phyloP scores from a whole-genome alignment of 441 rosid genomes.

The Erodium texanum region DNA sequence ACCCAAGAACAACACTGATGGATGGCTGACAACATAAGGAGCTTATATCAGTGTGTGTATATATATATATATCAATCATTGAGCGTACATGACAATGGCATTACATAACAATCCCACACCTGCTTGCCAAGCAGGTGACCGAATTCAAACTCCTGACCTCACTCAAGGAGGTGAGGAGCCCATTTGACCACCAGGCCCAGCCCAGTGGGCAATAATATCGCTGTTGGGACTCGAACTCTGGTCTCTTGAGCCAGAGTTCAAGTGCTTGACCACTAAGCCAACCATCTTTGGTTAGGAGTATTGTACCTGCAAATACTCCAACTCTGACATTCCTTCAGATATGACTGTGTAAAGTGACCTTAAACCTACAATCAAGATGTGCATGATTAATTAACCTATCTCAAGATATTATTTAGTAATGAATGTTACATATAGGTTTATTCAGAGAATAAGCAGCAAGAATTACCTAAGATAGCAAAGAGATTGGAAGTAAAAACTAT shows the following conservation, averaged over 20 bases:
- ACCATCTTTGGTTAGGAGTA: too few species aligned
- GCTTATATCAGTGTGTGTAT: constrained; percentile 6
- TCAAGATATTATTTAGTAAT: too few species aligned
- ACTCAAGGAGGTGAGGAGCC: too few species aligned
- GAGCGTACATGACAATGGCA: background rate
- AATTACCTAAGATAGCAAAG: constrained; percentile 74
- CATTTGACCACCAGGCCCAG: too few species aligned
- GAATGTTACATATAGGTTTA: background rate
- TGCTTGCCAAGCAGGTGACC: too few species aligned
- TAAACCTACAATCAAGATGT: constrained; percentile 30
- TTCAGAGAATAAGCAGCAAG: constrained; percentile 10
- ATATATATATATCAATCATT: background rate
- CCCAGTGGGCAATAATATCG: too few species aligned
- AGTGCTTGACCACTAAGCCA: too few species aligned
- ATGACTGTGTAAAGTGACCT: constrained; percentile 82
- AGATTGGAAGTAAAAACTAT: constrained; percentile 79
- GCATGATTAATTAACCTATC: too few species aligned
- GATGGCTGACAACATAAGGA: constrained; percentile 49
- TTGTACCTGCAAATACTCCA: constrained; percentile 83
- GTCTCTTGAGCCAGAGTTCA: too few species aligned
- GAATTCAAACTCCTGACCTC: too few species aligned
- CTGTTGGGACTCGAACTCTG: too few species aligned
- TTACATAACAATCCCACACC: too few species aligned
- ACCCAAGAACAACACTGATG: constrained; percentile 77
- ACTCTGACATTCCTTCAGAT: constrained; percentile 78